These are phyloP conservation scores for Crepidotus variabilis DNA, from an alignment of 768 basidiomycete genomes.

Conservation along the genomic window DNA sequence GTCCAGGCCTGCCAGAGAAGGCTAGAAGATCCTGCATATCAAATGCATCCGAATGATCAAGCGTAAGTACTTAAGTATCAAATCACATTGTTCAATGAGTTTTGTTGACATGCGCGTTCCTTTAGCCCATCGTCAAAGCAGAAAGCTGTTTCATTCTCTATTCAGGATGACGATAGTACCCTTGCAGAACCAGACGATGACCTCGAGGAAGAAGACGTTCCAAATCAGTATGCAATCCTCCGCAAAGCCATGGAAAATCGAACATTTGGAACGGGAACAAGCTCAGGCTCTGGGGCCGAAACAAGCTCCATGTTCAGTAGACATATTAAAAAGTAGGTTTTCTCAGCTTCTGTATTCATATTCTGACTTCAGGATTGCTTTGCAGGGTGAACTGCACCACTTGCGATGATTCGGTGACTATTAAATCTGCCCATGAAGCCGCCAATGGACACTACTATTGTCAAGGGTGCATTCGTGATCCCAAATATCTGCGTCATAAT, in stretches of 20 bases:
- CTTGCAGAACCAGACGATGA: neutral
- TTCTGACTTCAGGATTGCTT: neutral
- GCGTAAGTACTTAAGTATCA: neutral
- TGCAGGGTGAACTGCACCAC: constrained; percentile 34
- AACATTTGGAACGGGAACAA: neutral
- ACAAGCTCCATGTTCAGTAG: constrained; percentile 2
- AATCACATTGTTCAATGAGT: no score
- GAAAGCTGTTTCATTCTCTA: neutral
- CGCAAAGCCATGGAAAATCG: neutral
- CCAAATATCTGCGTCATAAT: constrained; percentile 14
- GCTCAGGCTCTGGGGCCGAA: constrained; percentile 5
- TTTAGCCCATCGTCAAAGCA: neutral
- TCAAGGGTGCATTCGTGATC: constrained; percentile 33
- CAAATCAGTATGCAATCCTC: neutral
- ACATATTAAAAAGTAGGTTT: no score
- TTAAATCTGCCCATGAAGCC: constrained; percentile 26
- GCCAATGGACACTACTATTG: constrained; percentile 48
- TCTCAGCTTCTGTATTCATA: neutral
- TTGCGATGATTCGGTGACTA: constrained; percentile 32
- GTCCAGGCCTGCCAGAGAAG: constrained; percentile 17
- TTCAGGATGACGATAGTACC: neutral
- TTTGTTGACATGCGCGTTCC: no score
- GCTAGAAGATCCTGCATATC: constrained; percentile 15
- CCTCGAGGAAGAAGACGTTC: neutral
- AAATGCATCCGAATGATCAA: constrained; percentile 12